A percentile compares a stretch with the other conserved stretches of the same genome.
Conservation (phyloP, 352 stramenopile species). For the Thalassiosira exigua region DNA sequence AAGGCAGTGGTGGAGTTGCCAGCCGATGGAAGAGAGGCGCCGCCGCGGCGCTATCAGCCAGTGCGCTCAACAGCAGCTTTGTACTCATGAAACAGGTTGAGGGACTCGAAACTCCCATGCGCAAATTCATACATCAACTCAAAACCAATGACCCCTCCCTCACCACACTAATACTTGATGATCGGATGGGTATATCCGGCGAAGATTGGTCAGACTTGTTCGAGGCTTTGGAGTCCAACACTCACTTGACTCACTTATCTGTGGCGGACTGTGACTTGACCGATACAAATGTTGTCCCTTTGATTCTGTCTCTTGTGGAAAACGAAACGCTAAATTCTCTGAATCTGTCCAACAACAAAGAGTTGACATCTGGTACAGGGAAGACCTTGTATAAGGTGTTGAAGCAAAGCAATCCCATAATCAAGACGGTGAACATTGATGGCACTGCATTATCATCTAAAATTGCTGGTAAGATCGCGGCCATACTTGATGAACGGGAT, state of each 20-base stretch:
- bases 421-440: constrained; percentile 33
- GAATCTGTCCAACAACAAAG: constrained; percentile 35
- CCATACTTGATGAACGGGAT: constrained; percentile 48
- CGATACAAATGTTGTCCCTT: constrained; percentile 3
- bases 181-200: constrained; percentile 17
- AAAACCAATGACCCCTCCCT: constrained; percentile 48
- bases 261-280: constrained; percentile 37
- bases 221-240: constrained; percentile 50
- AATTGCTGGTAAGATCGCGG: constrained; percentile 19
- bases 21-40: neutral
- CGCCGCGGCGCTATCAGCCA: neutral
- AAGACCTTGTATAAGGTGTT: constrained; percentile 46
- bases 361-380: constrained; percentile 28
- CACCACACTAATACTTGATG: constrained; percentile 45
- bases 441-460: constrained; percentile 24
- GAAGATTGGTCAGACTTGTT: constrained; percentile 39
- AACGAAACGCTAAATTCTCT: constrained; percentile 47
- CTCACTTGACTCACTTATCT: constrained; percentile 45
- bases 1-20: neutral
- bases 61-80: neutral
- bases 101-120: constrained; percentile 16
- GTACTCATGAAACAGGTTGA: constrained; percentile 6
- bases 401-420: constrained; percentile 36
- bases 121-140: constrained; percentile 34
- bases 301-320: constrained; percentile 56